Evolutionary conservation across 257 asterid species (phyloP).

Genomic region (Solanum tarapatanum): DNA sequence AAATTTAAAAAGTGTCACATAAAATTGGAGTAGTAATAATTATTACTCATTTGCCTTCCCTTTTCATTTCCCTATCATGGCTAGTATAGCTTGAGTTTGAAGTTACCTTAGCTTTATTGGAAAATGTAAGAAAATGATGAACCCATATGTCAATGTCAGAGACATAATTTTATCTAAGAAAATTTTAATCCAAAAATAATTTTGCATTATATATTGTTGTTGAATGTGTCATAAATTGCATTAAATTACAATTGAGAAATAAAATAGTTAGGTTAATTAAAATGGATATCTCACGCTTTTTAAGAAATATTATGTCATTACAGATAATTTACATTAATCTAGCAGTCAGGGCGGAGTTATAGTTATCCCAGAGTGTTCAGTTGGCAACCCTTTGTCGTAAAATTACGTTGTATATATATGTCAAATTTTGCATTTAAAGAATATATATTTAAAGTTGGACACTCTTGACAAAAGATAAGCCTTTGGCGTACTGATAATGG

Average conservation of each 20-base stretch:
- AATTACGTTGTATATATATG: too few relatives aligned
- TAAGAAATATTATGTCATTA: fast-evolving
- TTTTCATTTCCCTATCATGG: neutral
- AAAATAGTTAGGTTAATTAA: too few relatives aligned
- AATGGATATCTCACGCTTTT: fast-evolving
- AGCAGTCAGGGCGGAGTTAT: neutral
- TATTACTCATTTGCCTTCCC: neutral
- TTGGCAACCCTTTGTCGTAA: fast-evolving
- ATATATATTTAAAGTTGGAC: too few relatives aligned
- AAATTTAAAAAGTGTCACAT: too few relatives aligned
- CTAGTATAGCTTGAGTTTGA: neutral
- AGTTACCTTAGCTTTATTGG: neutral
- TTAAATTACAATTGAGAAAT: neutral
- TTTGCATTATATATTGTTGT: too few relatives aligned
- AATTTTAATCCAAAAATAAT: too few relatives aligned
- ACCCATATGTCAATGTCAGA: neutral
- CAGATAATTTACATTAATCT: neutral
- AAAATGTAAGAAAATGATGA: neutral
- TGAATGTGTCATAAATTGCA: too few relatives aligned
- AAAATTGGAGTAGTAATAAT: too few relatives aligned
- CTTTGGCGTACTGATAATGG: too few relatives aligned
- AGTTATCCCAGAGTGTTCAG: too few relatives aligned
- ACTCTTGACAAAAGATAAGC: too few relatives aligned
- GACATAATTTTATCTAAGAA: neutral
- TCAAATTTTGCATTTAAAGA: too few relatives aligned